Base-by-base conservation (phyloP, 768 basidiomycete species). In the Coprinellus micaceus region DNA sequence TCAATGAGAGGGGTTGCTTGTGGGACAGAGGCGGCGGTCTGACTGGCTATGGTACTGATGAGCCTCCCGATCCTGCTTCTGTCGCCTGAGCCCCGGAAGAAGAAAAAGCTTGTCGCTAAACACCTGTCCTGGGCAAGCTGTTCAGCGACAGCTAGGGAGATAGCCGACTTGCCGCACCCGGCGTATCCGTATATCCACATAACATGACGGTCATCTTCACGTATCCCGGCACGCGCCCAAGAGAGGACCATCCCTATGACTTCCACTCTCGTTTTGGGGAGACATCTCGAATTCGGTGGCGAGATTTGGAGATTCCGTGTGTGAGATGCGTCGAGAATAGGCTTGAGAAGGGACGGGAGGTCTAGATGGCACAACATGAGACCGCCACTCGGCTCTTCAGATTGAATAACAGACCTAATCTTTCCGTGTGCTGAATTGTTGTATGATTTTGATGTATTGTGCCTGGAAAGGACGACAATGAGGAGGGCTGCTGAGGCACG, bases 71-170 rank as follows among this genome's bases (percentile, higher is more conserved):
- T 13, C 12, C 19, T 22, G 15, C 47, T 46, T 15, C 44, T 25
- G 45, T 54, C 53, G 19, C 44, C 13, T 13, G 26, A 28, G 9
- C 43, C 24, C 15, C 44, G 39, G 25, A 54, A 54, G 43, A 54
- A 54, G 45, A 54, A 33, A 13, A 33, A 33, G 13, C 7, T 6
- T 6, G 7, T 33, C 33, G 33, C 33, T 33, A 33, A 33, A 6
- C 33, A 13, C 7, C 13, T 33, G 6, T 13, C 7, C 13, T 33
- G 7, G 33, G 33, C 33, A 33, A 6, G 13, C 13, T 6, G 7
- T 6, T 6, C 33, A 33, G 33, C 33, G 33, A 33, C 13, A 6
- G 6, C 33, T 33, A 6, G 33, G 13, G 33, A 6, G 13, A 33
- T 33, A 6, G 33, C 33, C 7, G 33, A 33, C 33, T 33, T 33